A percentile compares a stretch with the other conserved stretches of the same genome.
Conservation (phyloP, 2,329 filamentous ascomycete species). For the Eutypella sp. region DNA sequence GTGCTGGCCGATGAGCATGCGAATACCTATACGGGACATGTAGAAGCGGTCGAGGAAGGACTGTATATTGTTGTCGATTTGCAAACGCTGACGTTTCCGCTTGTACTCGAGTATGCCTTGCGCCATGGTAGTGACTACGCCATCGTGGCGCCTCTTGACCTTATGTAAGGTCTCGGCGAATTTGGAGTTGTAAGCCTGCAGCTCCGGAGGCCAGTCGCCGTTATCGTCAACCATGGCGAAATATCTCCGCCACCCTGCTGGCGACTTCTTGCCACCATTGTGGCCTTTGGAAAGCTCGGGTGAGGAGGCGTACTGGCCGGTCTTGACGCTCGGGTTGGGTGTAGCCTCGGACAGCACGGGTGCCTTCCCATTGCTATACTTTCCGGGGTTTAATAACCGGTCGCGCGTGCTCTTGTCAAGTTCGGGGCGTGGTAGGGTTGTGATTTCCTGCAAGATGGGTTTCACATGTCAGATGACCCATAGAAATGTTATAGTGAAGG, state of each 20-base stretch:
- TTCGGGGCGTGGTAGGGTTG: constrained; percentile 71
- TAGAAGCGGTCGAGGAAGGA: constrained; percentile 98
- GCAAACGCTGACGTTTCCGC: constrained; percentile 90
- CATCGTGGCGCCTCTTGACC: constrained; percentile 94
- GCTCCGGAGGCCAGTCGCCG: constrained; percentile 86
- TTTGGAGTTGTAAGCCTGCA: constrained; percentile 87
- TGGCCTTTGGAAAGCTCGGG: constrained; percentile 40
- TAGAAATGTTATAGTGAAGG: constrained; percentile 4
- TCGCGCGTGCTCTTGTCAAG: constrained; percentile 72
- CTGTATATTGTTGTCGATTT: constrained; percentile 96
- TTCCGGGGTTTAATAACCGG: constrained; percentile 67
- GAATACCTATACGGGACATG: constrained; percentile 98
- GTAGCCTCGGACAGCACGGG: constrained; percentile 77
- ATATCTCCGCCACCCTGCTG: constrained; percentile 73
- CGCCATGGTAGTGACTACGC: constrained; percentile 95
- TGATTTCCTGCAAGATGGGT: constrained; percentile 72
- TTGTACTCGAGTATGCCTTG: constrained; percentile 99
- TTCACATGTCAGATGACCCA: constrained; percentile 29
- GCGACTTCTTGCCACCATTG: constrained; percentile 45
- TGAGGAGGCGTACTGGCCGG: constrained; percentile 71
- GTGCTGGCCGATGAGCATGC: constrained; percentile 98
- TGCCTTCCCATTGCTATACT: constrained; percentile 44
- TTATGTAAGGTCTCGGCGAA: constrained; percentile 85
- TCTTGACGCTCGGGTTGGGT: constrained; percentile 81
- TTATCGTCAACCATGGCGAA: constrained; percentile 89